These are phyloP conservation scores for Linum usitatissimum DNA, from an alignment of 345 rosid genomes.

Conservation along the genomic window DNA sequence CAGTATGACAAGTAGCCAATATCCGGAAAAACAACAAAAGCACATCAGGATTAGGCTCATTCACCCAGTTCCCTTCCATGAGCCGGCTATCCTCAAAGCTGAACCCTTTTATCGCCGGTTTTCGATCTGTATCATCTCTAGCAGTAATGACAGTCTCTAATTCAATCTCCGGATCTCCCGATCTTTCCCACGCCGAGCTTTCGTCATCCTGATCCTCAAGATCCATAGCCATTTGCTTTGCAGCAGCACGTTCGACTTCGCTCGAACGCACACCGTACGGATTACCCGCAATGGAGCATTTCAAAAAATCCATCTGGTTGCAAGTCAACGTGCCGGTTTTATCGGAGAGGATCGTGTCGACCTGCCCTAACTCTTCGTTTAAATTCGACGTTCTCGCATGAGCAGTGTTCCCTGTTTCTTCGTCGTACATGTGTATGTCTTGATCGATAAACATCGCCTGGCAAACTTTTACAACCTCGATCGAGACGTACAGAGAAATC, in stretches of 20 bases:
- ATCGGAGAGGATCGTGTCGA: constrained; percentile 59
- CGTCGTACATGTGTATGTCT: constrained; percentile 56
- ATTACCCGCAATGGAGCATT: constrained; percentile 69
- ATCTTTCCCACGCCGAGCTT: constrained; percentile 8
- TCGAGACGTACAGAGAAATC: constrained; percentile 66
- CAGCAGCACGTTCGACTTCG: constrained; percentile 58
- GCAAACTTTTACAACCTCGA: constrained; percentile 60
- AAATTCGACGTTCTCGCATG: constrained; percentile 63
- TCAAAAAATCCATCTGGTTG: constrained; percentile 72
- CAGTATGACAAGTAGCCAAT: constrained; percentile 66
- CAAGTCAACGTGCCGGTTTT: constrained; percentile 85
- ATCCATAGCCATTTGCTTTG: constrained; percentile 40
- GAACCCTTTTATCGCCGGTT: constrained; percentile 41
- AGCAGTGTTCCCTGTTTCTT: constrained; percentile 41
- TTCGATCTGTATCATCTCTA: constrained; percentile 1
- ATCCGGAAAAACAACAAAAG: constrained; percentile 56
- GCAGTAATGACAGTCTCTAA: constrained; percentile 12
- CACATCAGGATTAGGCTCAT: constrained; percentile 28
- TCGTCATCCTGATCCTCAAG: constrained; percentile 24
- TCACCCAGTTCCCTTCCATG: constrained; percentile 45
- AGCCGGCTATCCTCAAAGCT: constrained; percentile 56
- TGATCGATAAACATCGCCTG: constrained; percentile 61
- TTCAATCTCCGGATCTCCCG: constrained; percentile 18
- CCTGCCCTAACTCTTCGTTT: constrained; percentile 78
- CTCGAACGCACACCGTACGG: constrained; percentile 47